These are phyloP conservation scores for Solanum medicagineum DNA, from an alignment of 257 asterid species.

Conservation along the genomic window DNA sequence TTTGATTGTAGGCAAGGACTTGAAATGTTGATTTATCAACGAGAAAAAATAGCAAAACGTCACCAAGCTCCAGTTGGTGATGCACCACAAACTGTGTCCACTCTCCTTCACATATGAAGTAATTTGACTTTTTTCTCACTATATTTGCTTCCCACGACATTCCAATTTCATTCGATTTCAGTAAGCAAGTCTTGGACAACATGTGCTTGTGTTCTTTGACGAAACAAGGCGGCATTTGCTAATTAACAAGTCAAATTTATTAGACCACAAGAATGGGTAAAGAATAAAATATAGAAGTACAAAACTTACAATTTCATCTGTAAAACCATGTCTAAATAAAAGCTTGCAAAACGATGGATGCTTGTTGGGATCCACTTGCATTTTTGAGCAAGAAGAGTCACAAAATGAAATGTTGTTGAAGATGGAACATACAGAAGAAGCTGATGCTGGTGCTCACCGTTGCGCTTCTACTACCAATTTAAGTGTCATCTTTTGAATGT, in stretches of 20 bases:
- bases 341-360: neutral
- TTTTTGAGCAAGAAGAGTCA: neutral
- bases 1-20: neutral
- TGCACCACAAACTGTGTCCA: neutral
- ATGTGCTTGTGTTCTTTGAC: neutral
- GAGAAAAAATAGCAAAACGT: neutral
- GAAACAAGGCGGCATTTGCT: neutral
- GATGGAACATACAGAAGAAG: neutral
- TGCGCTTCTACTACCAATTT: neutral
- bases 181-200: neutral
- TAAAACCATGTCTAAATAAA: neutral
- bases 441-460: neutral
- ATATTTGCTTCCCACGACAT: neutral
- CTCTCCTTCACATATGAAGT: neutral
- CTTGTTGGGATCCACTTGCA: neutral
- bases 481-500: too few relatives aligned
- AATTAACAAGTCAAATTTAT: neutral
- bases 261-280: neutral
- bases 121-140: neutral
- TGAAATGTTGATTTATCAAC: neutral
- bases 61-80: neutral
- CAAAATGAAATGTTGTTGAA: neutral
- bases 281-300: neutral
- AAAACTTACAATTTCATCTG: neutral
- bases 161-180: neutral